Evolutionary conservation across 108 stramenopile species (phyloP), one percentile per base, ranked within the genome.

Genomic region (Schizochytrium sp.): DNA sequence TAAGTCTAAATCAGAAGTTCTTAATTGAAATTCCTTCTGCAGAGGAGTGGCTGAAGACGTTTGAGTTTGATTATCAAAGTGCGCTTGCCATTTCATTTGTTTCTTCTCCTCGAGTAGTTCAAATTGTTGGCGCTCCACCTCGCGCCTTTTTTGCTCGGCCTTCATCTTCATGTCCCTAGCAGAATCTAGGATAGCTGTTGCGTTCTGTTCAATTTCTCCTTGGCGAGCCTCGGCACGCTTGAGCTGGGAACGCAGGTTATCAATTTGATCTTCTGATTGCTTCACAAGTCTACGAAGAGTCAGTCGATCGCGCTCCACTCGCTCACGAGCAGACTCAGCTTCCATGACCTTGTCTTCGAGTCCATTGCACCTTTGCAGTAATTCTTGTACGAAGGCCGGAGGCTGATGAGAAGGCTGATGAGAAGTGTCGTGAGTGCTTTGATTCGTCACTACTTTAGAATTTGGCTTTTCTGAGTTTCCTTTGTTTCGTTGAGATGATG

Each of bases 151-250:
- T 69, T 28, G 19, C 8, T 69, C 64, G 1, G 64, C 64, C 19
- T 69, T 44, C 5, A 44, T 5, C 1, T 69, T 69, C 64, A 69
- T 69, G 42, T 69, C 44, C 42, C 64, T 38, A 1, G 64, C 64
- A 0, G 64, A 69, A 8, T 69, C 64, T 38, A 69, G 64, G 2
- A 69, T 44, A 38, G 44, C 64, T 44, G 64, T 44, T 28, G 64
- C 64, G 28, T 69, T 69, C 0, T 38, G 10, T 3, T 69, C 64
- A 15, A 69, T 69, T 44, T 69, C 64, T 38, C 44, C 42, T 38
- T 69, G 64, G 8, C 64, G 64, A 38, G 64, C 64, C 40, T 69
- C 64, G 12, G 64, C 64, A 1, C 64, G 64, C 15, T 69, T 69
- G 42, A 69, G 42, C 40, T 38, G 8, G 8, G 64, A 28, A 7